These are phyloP conservation scores for Colletotrichum agaves DNA, from an alignment of 2,329 filamentous ascomycete genomes.

Conservation along the genomic window DNA sequence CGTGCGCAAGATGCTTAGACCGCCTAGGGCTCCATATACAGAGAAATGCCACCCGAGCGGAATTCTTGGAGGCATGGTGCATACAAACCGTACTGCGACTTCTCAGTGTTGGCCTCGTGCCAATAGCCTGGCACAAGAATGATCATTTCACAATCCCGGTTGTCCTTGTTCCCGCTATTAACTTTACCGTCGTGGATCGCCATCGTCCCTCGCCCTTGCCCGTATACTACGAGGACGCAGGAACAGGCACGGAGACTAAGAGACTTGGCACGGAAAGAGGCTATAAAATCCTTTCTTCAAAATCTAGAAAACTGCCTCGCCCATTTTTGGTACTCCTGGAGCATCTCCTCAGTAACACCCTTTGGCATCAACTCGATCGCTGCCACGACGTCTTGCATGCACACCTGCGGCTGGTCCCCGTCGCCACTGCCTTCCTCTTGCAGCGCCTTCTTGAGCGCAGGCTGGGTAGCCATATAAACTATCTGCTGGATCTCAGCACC, in stretches of 20 bases:
- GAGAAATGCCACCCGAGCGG: background rate
- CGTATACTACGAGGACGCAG: too few species aligned
- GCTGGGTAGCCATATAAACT: slow-evolving; percentile 55
- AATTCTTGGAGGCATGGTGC: slow-evolving; percentile 3
- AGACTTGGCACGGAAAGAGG: background rate
- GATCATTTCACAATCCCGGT: background rate
- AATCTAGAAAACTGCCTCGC: slow-evolving; percentile 44
- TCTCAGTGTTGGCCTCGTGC: background rate
- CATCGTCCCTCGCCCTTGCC: too few species aligned
- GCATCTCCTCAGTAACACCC: slow-evolving; percentile 69
- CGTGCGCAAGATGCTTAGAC: background rate
- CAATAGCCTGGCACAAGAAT: background rate
- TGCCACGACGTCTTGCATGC: slow-evolving; percentile 55
- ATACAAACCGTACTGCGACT: slow-evolving; percentile 6
- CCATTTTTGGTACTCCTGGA: slow-evolving; percentile 69
- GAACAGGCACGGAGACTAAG: background rate
- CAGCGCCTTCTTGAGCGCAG: slow-evolving; percentile 53
- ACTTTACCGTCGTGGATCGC: too few species aligned
- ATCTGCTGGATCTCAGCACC: slow-evolving; percentile 80
- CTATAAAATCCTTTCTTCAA: slow-evolving; percentile 26
- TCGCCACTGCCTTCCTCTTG: slow-evolving; percentile 22
- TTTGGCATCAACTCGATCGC: slow-evolving; percentile 60
- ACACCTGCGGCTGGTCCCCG: slow-evolving; percentile 40
- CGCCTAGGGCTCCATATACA: background rate
- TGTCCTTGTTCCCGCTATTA: too few species aligned